phyloP scores from a whole-genome alignment of 345 rosid species.

The Erucastrum elatum region DNA sequence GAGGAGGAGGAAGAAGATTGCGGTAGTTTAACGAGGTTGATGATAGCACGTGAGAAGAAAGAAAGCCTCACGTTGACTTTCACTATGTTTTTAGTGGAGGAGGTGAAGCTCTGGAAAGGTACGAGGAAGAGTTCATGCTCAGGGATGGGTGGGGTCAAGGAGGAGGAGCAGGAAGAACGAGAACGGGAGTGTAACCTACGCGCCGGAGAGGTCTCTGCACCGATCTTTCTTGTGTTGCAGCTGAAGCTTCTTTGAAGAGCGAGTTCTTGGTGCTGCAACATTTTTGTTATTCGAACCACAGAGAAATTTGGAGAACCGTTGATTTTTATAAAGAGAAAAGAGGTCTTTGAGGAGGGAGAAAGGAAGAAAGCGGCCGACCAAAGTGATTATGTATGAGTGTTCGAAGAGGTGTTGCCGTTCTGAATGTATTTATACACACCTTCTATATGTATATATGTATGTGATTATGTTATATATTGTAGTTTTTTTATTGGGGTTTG shows the following conservation, averaged over 20 bases:
- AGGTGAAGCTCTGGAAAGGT: constrained; percentile 16
- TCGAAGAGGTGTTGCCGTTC: constrained; percentile 46
- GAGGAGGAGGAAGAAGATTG: constrained; percentile 19
- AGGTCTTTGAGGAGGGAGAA: constrained; percentile 1
- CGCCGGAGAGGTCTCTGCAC: constrained; percentile 39
- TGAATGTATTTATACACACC: constrained; percentile 46
- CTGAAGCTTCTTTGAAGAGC: constrained; percentile 42
- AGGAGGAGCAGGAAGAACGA: constrained; percentile 39
- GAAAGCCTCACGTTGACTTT: constrained; percentile 44
- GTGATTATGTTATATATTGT: background rate
- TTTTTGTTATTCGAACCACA: background rate
- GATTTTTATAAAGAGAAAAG: background rate
- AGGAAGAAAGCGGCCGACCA: constrained; percentile 57
- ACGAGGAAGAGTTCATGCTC: constrained; percentile 48
- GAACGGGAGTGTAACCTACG: constrained; percentile 34
- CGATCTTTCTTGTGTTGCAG: constrained; percentile 43
- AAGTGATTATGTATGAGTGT: constrained; percentile 60
- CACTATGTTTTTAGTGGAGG: background rate
- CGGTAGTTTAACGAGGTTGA: constrained; percentile 48
- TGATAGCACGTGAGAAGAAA: constrained; percentile 58
- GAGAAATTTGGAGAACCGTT: background rate
- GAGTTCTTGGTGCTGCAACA: constrained; percentile 35
- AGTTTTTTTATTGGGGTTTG: constrained; percentile 1
- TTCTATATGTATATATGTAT: constrained; percentile 8
- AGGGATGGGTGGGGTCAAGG: constrained; percentile 40